Conservation (phyloP, 2,329 filamentous ascomycete species). For the Fonsecaea nubica region DNA sequence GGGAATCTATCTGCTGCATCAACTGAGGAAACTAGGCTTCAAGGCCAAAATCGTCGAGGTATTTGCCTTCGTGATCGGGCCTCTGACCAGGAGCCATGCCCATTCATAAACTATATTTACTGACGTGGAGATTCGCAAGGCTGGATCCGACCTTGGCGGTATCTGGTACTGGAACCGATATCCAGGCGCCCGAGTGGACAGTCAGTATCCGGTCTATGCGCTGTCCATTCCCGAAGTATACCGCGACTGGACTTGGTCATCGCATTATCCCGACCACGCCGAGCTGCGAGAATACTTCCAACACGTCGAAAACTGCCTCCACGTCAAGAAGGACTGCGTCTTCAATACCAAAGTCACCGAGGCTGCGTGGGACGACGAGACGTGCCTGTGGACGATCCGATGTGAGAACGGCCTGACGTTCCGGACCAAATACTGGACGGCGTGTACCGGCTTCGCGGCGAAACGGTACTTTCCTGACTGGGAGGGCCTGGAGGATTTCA, state of each 20-base stretch:
- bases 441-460: conserved; percentile 56
- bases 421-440: conserved; percentile 30
- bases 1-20: conserved; percentile 60
- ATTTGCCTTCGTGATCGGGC: neutral
- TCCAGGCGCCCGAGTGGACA: conserved; percentile 57
- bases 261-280: conserved; percentile 31
- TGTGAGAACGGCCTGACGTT: conserved; percentile 45
- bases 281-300: conserved; percentile 32
- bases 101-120: neutral
- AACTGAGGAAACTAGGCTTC: conserved; percentile 58
- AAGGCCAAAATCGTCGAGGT: conserved; percentile 53
- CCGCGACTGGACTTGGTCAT: conserved; percentile 41
- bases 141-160: conserved; percentile 23
- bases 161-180: conserved; percentile 41
- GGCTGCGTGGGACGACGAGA: conserved; percentile 47
- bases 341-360: conserved; percentile 46
- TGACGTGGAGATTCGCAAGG: neutral
- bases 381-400: conserved; percentile 52
- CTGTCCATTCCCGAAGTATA: conserved; percentile 58
- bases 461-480: conserved; percentile 67
- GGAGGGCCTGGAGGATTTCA: conserved; percentile 66
- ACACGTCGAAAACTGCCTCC: conserved; percentile 22
- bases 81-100: too few species aligned
- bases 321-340: conserved; percentile 48
- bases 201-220: conserved; percentile 58